Evolutionary conservation across 164 flowering plant genomes (phyloP).

Genomic region (Aristolochia contorta): DNA sequence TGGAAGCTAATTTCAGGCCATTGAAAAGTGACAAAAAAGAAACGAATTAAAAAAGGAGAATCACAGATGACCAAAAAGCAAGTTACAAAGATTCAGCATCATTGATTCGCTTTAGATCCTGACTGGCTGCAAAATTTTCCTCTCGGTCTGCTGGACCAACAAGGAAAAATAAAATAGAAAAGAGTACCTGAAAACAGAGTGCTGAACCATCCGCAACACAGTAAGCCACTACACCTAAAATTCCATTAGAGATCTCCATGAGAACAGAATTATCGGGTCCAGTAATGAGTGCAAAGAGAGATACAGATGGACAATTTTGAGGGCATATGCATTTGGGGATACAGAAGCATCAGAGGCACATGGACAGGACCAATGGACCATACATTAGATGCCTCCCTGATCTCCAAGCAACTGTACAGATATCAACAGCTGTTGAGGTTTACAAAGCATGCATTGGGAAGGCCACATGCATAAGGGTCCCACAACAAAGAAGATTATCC

Average conservation of each 20-base stretch:
- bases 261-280: background rate
- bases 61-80: background rate
- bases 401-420: background rate
- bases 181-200: conserved; percentile 57
- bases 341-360: background rate
- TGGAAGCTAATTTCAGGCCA: conserved; percentile 43
- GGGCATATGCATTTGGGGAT: background rate
- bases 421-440: background rate
- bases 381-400: background rate
- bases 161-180: background rate
- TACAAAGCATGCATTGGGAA: too few species aligned
- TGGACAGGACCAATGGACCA: background rate
- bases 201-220: conserved; percentile 74
- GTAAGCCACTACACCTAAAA: conserved; percentile 77
- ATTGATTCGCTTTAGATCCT: background rate
- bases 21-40: background rate
- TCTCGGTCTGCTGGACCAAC: background rate
- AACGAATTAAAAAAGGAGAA: background rate
- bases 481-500: too few species aligned
- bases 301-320: background rate
- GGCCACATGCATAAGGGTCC: too few species aligned
- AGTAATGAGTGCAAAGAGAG: background rate
- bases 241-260: background rate
- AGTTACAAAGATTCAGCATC: background rate
- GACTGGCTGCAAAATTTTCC: background rate